A percentile compares a stretch with the other conserved stretches of the same genome.
Conservation (phyloP, 345 rosid species). For the Populus deltoides region DNA sequence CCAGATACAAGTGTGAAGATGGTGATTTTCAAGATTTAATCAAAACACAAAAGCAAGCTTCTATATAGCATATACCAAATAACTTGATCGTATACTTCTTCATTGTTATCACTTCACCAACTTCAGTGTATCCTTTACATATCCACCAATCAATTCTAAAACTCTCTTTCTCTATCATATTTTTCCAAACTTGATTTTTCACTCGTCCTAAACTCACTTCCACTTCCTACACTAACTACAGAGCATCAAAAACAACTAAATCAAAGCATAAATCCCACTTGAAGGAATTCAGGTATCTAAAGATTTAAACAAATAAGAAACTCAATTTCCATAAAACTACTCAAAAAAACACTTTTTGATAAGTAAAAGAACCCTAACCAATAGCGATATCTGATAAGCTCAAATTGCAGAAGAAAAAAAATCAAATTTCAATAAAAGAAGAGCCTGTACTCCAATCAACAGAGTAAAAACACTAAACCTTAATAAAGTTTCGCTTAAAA, state of each 20-base stretch:
- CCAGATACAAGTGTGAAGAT: neutral
- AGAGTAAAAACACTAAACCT: neutral
- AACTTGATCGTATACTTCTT: neutral
- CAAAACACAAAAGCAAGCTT: neutral
- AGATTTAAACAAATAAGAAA: neutral
- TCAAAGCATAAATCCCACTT: neutral
- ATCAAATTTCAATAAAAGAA: neutral
- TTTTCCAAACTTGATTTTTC: neutral
- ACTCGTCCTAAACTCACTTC: neutral
- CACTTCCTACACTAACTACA: neutral
- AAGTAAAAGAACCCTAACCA: neutral
- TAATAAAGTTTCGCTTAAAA: neutral
- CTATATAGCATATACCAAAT: neutral
- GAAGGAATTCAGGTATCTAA: neutral
- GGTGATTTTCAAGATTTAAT: neutral
- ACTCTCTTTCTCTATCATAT: neutral
- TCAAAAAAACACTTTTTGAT: neutral
- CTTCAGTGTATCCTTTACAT: neutral
- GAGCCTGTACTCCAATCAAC: neutral
- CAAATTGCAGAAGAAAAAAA: neutral
- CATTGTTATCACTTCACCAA: neutral
- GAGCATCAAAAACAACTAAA: neutral
- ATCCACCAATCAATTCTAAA: neutral
- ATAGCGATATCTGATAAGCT: neutral
- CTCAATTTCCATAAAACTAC: neutral